A percentile compares a stretch with the other conserved stretches of the same genome.
These are phyloP conservation scores for Thermothielavioides terrestris DNA, from an alignment of 495 filamentous ascomycete species.

Conservation along the genomic window DNA sequence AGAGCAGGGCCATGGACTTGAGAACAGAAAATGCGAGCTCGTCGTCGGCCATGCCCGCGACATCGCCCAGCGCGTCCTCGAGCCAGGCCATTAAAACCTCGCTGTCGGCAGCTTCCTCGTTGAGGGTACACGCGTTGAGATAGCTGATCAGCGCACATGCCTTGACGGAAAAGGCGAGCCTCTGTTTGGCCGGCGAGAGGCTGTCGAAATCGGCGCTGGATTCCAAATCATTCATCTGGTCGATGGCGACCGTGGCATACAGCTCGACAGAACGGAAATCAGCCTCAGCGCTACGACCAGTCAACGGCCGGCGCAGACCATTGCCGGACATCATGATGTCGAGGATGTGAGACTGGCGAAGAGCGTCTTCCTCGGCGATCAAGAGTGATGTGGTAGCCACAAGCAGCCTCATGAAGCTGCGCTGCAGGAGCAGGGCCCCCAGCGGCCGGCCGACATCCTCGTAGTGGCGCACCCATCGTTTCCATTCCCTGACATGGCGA, in stretches of 20 bases:
- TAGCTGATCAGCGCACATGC: conserved; percentile 72
- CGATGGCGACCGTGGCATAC: conserved; percentile 63
- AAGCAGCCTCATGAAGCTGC: conserved; percentile 75
- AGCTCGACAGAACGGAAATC: conserved; percentile 55
- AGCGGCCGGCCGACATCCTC: conserved; percentile 67
- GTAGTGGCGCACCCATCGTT: conserved; percentile 72
- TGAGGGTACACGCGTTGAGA: conserved; percentile 70
- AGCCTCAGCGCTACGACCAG: conserved; percentile 33
- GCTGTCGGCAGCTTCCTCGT: conserved; percentile 68
- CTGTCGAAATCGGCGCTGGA: conserved; percentile 82
- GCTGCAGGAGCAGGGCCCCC: conserved; percentile 85
- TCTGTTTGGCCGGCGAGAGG: conserved; percentile 80
- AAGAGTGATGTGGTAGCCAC: conserved; percentile 69
- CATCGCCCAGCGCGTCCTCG: conserved; percentile 65
- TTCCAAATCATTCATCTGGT: conserved; percentile 79
- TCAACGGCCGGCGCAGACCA: conserved; percentile 29
- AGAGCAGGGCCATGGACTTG: conserved; percentile 72
- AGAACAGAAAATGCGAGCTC: conserved; percentile 66
- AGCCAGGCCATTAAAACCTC: conserved; percentile 84
- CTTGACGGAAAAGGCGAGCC: conserved; percentile 77
- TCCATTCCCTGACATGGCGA: conserved; percentile 62
- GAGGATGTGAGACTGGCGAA: conserved; percentile 58
- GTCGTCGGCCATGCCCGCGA: conserved; percentile 69
- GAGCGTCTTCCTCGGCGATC: conserved; percentile 48
- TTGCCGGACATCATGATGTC: conserved; percentile 60